These are phyloP conservation scores for Calonectria hawksworthii DNA, from an alignment of 2,329 filamentous ascomycete species.

Conservation along the genomic window DNA sequence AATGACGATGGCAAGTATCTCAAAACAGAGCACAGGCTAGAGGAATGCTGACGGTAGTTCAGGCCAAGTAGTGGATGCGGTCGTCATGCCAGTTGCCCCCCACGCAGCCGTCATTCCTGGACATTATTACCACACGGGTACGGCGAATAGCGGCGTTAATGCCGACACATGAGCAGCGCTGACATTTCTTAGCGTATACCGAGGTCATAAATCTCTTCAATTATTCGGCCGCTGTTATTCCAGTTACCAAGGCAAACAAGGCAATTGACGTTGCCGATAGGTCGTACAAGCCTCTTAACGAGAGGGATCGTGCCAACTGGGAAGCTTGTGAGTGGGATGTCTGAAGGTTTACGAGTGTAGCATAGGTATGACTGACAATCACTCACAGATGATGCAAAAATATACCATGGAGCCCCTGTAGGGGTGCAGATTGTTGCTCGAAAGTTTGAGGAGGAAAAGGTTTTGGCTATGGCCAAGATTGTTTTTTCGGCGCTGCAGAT, in stretches of 20 bases:
- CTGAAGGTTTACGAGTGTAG: background rate
- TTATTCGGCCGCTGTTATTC: conserved; percentile 67
- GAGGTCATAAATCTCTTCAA: conserved; percentile 67
- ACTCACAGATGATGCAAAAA: conserved; percentile 15
- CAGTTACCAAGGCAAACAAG: conserved; percentile 68
- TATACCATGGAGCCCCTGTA: conserved; percentile 31
- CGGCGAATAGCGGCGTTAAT: background rate
- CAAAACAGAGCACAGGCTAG: background rate
- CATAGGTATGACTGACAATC: background rate
- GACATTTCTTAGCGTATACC: conserved; percentile 45
- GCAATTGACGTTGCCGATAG: conserved; percentile 58
- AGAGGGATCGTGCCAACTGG: conserved; percentile 59
- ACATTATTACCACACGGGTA: conserved; percentile 33
- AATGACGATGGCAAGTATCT: conserved; percentile 59
- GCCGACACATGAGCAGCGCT: fast-evolving
- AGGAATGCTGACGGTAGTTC: background rate
- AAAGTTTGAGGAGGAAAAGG: conserved; percentile 39
- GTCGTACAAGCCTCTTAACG: conserved; percentile 55
- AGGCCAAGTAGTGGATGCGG: conserved; percentile 6
- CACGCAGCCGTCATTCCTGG: conserved; percentile 15
- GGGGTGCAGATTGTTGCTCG: conserved; percentile 31
- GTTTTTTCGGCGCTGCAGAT: background rate
- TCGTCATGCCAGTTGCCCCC: conserved; percentile 14
- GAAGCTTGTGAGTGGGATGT: conserved; percentile 59
- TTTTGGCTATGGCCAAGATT: conserved; percentile 8